These are phyloP conservation scores for Tolypocladium capitatum DNA, from an alignment of 2,329 filamentous ascomycete species.

Conservation along the genomic window DNA sequence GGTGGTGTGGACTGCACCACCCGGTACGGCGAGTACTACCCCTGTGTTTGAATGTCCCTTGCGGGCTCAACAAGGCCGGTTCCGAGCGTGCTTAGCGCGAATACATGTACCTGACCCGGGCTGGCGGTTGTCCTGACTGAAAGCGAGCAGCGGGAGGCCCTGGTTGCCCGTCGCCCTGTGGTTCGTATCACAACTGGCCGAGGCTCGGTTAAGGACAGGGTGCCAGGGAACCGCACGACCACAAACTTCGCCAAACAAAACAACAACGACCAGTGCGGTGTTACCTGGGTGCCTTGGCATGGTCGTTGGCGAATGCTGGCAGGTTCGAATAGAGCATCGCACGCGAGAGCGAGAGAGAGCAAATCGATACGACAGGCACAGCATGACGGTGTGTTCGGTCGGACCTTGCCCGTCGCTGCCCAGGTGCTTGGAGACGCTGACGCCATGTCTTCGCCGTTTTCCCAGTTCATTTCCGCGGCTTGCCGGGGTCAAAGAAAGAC, in stretches of 20 bases:
- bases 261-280: background rate
- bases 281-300: background rate
- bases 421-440: no score
- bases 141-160: background rate
- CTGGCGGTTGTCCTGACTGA: background rate
- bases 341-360: no score
- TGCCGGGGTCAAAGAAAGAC: background rate
- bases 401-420: no score
- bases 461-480: background rate
- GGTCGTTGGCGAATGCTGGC: background rate
- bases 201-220: background rate
- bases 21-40: background rate
- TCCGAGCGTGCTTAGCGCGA: no score
- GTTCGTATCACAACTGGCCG: no score
- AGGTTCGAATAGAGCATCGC: background rate
- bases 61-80: background rate
- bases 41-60: background rate
- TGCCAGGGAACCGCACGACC: background rate
- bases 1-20: no score
- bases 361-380: background rate
- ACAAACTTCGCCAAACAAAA: background rate
- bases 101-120: background rate
- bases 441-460: background rate
- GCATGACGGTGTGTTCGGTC: background rate
- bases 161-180: no score